phyloP scores from a whole-genome alignment of 352 stramenopile genomes.

The Phytophthora cactorum region DNA sequence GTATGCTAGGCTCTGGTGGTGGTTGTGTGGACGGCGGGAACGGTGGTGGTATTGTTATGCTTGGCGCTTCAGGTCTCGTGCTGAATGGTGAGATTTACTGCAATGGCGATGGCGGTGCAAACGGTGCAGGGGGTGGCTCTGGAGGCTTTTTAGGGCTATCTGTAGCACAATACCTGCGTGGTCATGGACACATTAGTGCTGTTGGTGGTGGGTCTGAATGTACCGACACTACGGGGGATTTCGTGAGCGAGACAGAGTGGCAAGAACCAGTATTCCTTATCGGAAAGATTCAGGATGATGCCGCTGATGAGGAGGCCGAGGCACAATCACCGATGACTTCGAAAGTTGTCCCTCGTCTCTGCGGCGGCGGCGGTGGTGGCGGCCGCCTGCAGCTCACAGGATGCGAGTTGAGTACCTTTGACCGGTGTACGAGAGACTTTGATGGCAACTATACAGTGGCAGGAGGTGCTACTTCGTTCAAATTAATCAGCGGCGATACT shows the following conservation, averaged over 20 bases:
- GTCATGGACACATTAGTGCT: slow-evolving; percentile 69
- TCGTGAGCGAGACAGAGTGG: slow-evolving; percentile 29
- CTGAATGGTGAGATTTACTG: slow-evolving; percentile 77
- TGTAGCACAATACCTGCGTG: slow-evolving; percentile 61
- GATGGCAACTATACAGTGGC: slow-evolving; percentile 81
- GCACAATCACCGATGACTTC: slow-evolving; percentile 30
- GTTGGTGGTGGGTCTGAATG: slow-evolving; percentile 74
- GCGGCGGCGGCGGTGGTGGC: slow-evolving; percentile 74
- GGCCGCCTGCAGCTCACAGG: slow-evolving; percentile 75
- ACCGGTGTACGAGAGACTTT: slow-evolving; percentile 71
- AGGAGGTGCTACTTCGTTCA: slow-evolving; percentile 56
- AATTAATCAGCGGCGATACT: slow-evolving; percentile 22
- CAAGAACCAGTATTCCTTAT: slow-evolving; percentile 13
- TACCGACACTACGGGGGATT: slow-evolving; percentile 36
- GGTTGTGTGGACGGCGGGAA: slow-evolving; percentile 71
- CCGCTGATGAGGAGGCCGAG: slow-evolving; percentile 29
- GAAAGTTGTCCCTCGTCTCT: slow-evolving; percentile 41
- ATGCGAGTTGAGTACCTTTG: slow-evolving; percentile 69
- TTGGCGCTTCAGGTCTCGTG: slow-evolving; percentile 64
- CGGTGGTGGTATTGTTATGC: slow-evolving; percentile 71
- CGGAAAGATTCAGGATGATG: slow-evolving; percentile 19
- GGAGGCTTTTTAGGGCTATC: slow-evolving; percentile 75
- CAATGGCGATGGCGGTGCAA: slow-evolving; percentile 63
- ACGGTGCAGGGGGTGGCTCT: slow-evolving; percentile 71
- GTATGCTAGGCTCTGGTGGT: slow-evolving; percentile 75